These are phyloP conservation scores for Jasminum sambac DNA, from an alignment of 257 asterid genomes.

Conservation along the genomic window DNA sequence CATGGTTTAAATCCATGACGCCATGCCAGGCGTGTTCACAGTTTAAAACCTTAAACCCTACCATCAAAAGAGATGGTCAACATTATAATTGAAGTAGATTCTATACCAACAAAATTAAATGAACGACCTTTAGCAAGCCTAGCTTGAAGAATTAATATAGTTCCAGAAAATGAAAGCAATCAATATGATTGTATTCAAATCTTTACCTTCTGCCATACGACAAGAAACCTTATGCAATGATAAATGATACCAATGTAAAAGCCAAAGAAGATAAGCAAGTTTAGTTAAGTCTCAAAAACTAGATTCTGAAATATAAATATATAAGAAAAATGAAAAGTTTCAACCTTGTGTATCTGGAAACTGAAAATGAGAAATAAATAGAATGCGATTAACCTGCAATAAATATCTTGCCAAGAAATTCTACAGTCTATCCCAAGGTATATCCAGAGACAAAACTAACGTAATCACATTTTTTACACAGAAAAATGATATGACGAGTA, in stretches of 20 bases:
- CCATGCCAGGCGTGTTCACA: too few species aligned
- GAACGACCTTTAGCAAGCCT: too few species aligned
- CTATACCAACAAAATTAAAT: too few species aligned
- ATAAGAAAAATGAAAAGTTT: conserved; percentile 17
- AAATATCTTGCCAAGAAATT: conserved; percentile 75
- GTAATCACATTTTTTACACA: conserved; percentile 13
- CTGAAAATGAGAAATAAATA: conserved; percentile 13
- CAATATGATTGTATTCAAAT: conserved; percentile 14
- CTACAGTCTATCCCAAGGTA: conserved; percentile 63
- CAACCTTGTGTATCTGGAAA: neutral
- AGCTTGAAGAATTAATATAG: conserved; percentile 11
- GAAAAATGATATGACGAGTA: neutral
- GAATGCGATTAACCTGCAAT: conserved; percentile 42
- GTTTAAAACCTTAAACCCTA: too few species aligned
- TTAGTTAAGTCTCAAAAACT: conserved; percentile 23
- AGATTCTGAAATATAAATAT: neutral
- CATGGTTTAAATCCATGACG: too few species aligned
- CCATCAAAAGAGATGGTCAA: too few species aligned
- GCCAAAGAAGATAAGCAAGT: conserved; percentile 32
- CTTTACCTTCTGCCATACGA: conserved; percentile 92
- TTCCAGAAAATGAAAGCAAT: conserved; percentile 14
- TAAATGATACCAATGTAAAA: conserved; percentile 75
- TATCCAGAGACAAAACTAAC: conserved; percentile 76
- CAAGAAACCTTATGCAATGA: conserved; percentile 89
- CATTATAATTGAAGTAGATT: too few species aligned